Conservation (phyloP, 345 rosid species). For the Bruguiera parviflora region DNA sequence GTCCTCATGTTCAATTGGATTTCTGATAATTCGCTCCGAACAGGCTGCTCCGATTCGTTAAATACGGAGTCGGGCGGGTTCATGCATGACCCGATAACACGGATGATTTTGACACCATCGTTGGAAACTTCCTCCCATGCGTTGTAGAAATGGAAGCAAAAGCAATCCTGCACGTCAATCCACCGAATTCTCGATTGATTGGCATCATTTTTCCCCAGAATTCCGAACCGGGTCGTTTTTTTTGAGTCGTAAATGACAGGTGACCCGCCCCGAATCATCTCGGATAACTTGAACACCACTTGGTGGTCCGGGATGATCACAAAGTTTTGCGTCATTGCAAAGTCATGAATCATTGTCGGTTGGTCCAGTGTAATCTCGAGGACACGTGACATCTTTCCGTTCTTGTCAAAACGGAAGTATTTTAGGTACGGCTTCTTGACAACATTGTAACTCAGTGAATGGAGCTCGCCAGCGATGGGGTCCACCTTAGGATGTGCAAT, state of each 20-base stretch:
- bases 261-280: slow-evolving; percentile 73
- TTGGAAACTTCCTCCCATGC: slow-evolving; percentile 63
- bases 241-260: slow-evolving; percentile 49
- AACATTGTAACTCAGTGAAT: slow-evolving; percentile 59
- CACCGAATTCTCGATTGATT: slow-evolving; percentile 45
- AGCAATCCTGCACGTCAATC: slow-evolving; percentile 54
- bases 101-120: slow-evolving; percentile 36
- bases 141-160: slow-evolving; percentile 75
- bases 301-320: slow-evolving; percentile 71
- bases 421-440: slow-evolving; percentile 50
- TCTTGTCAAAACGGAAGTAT: slow-evolving; percentile 46
- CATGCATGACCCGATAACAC: slow-evolving; percentile 70
- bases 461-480: slow-evolving; percentile 53
- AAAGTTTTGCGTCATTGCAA: slow-evolving; percentile 51
- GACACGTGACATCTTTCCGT: slow-evolving; percentile 51
- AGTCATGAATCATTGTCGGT: slow-evolving; percentile 75
- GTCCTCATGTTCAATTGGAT: slow-evolving; percentile 55
- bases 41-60: slow-evolving; percentile 34
- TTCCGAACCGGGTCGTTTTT: slow-evolving; percentile 53
- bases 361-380: slow-evolving; percentile 39
- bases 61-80: slow-evolving; percentile 65
- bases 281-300: slow-evolving; percentile 63
- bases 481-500: slow-evolving; percentile 80
- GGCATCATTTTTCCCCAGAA: slow-evolving; percentile 39
- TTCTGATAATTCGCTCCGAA: slow-evolving; percentile 44